These are phyloP conservation scores for Rhizodiscina lignyota DNA, from an alignment of 495 filamentous ascomycete species.

Conservation along the genomic window DNA sequence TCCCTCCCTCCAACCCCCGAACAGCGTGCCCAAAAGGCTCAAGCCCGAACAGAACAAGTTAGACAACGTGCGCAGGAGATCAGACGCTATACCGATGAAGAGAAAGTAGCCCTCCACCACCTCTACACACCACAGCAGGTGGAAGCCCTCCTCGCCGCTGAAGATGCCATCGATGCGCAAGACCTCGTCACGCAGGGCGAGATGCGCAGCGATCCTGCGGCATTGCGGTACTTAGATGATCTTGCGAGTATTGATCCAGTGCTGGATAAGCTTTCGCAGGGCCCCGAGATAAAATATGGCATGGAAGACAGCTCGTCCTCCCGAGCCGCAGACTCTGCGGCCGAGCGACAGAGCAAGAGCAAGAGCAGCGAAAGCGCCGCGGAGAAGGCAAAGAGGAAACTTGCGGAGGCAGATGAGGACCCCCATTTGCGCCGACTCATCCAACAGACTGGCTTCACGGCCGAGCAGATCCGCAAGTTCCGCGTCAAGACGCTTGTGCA, in stretches of 20 bases:
- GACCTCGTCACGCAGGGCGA: constrained; percentile 61
- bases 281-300: too few relatives aligned
- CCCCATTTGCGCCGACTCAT: constrained; percentile 41
- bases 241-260: constrained; percentile 59
- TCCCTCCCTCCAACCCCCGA: too few relatives aligned
- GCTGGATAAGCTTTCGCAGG: constrained; percentile 12
- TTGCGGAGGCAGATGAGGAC: constrained; percentile 24
- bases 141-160: constrained; percentile 70
- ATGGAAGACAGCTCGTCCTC: too few relatives aligned
- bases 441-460: constrained; percentile 21
- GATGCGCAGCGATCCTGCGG: constrained; percentile 52
- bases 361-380: neutral
- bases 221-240: constrained; percentile 70
- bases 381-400: neutral
- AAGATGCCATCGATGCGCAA: constrained; percentile 58
- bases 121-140: constrained; percentile 70
- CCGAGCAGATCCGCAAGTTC: constrained; percentile 26
- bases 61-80: constrained; percentile 25
- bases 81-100: constrained; percentile 47
- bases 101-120: constrained; percentile 42
- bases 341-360: neutral
- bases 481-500: constrained; percentile 47
- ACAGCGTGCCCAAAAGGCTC: constrained; percentile 2
- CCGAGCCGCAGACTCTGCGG: neutral
- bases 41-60: constrained; percentile 16